Evolutionary conservation across 139 green algal species (phyloP).

Genomic region (Micractinium conductrix): DNA sequence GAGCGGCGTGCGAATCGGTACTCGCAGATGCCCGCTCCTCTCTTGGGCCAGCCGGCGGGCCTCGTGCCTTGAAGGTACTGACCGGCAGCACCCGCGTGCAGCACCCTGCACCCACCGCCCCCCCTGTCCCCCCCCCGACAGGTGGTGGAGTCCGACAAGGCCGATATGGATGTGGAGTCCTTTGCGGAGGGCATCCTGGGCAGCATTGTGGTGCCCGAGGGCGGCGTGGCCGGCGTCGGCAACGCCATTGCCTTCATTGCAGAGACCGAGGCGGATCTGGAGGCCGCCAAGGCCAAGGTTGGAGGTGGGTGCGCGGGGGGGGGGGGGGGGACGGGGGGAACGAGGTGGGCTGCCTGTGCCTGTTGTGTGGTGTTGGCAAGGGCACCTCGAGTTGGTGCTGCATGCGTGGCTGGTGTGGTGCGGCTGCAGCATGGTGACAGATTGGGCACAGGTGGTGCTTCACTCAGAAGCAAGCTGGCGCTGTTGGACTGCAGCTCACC

Average conservation of each 20-base stretch:
- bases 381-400: neutral
- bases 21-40: no score
- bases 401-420: no score
- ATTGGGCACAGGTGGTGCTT: no score
- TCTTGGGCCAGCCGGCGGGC: no score
- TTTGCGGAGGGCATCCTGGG: constrained; percentile 93
- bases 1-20: no score
- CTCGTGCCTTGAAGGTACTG: no score
- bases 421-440: no score
- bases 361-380: neutral
- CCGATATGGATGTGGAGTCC: constrained; percentile 99
- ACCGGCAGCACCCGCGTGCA: neutral
- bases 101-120: no score
- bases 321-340: no score
- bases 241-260: constrained; percentile 94
- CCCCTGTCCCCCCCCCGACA: neutral
- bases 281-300: constrained; percentile 92
- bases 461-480: no score
- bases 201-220: constrained; percentile 83
- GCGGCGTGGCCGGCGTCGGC: constrained; percentile 91
- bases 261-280: constrained; percentile 94
- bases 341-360: no score
- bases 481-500: no score
- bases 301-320: constrained; percentile 33
- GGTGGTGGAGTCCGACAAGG: constrained; percentile 87